Evolutionary conservation across 1,284 basidiomycete genomes (phyloP), one percentile per base, ranked within the genome.

Genomic region (Trichosporon faecale): DNA sequence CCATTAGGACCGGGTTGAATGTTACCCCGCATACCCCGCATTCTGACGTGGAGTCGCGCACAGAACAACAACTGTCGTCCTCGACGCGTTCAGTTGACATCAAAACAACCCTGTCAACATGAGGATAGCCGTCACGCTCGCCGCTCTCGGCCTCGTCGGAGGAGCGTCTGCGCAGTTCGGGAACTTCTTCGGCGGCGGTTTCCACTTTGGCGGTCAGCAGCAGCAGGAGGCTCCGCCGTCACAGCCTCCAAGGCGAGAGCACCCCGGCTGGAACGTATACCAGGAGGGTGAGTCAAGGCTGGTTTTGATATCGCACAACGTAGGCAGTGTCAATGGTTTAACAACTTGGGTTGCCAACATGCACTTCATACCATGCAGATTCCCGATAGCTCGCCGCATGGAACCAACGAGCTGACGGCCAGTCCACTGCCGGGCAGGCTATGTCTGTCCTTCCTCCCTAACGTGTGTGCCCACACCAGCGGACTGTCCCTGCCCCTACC

Each of bases 401-500:
- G 14, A 14, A 37, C 3, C 9, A 14, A 8, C 7, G 11, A 46
- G 61, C 64, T 67, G 52, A 68, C 63, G 18, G 8, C 11, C 60
- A 83, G 81, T 82, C 2, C 75, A 77, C 66, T 83, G 81, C 70
- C 70, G 78, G 65, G 80, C 80, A 9, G 81, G 81, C 0, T 83
- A 83, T 65, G 79, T 83, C 33, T 83, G 81, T 70, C 80, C 81
- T 3, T 74, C 71, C 0, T 77, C 77, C 6, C 70, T 82, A 63
- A 76, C 77, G 25, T 83, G 81, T 66, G 80, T 83, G 1, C 78
- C 81, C n/a, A 81, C 80, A 0, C 81, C 81, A 2, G 79, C 80
- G 5, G 80, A 81, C 69, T 83, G 81, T 68, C 81, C 81, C 16
- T 83, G 81, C 71, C 79, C 80, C 5, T 82, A 83, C 68, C 79